Conservation (phyloP, 441 rosid genomes). For the Arabidopsis lyrata region DNA sequence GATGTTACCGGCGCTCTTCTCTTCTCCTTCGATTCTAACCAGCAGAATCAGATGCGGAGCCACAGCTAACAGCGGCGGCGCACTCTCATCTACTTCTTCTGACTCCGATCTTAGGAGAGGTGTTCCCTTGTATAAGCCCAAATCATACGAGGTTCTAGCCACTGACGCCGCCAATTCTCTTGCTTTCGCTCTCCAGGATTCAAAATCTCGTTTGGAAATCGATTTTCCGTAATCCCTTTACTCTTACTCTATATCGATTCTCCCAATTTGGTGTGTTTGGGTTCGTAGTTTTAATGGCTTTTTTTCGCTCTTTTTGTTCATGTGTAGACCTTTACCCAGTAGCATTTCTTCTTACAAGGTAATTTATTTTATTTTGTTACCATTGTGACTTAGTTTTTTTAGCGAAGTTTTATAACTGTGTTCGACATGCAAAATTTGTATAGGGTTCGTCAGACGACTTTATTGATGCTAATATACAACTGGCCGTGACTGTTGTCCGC, state of each 20-base stretch:
- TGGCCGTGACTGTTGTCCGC: slow-evolving; percentile 75
- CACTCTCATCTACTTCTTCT: slow-evolving; percentile 46
- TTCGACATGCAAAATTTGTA: slow-evolving; percentile 54
- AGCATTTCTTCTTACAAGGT: slow-evolving; percentile 93
- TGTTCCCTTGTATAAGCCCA: slow-evolving; percentile 84
- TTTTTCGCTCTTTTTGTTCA: slow-evolving; percentile 29
- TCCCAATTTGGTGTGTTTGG: background rate
- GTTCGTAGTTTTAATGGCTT: slow-evolving; percentile 7
- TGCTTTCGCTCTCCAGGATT: slow-evolving; percentile 76
- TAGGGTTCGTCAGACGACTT: slow-evolving; percentile 98
- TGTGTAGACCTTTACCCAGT: slow-evolving; percentile 86
- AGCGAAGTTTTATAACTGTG: slow-evolving; percentile 20
- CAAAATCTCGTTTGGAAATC: slow-evolving; percentile 79
- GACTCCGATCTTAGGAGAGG: slow-evolving; percentile 60
- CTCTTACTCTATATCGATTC: slow-evolving; percentile 3
- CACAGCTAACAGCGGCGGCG: slow-evolving; percentile 31
- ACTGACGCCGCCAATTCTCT: slow-evolving; percentile 84
- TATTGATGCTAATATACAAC: slow-evolving; percentile 93
- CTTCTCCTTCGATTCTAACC: slow-evolving; percentile 28
- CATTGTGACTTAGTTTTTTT: background rate
- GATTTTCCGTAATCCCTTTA: slow-evolving; percentile 75
- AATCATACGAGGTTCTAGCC: slow-evolving; percentile 82
- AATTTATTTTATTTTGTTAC: slow-evolving; percentile 7
- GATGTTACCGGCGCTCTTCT: slow-evolving; percentile 49
- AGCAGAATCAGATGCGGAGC: slow-evolving; percentile 33